Base-by-base conservation (phyloP, 192 early-diverging fungal species). In the Coemansia sp. region DNA sequence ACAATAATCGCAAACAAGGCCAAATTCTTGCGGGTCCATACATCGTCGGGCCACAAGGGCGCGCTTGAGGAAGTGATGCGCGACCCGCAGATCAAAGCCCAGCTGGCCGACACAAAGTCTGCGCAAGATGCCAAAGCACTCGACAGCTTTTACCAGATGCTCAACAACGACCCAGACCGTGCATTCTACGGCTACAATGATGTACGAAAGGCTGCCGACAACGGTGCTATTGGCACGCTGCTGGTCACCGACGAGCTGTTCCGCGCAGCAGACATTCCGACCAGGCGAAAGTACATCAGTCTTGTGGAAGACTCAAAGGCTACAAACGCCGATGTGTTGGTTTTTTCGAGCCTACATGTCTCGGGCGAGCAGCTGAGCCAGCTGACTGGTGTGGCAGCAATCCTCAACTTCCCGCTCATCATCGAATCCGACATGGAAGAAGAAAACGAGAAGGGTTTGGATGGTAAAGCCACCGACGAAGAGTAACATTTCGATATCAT, bases 321-420 rank as follows among this genome's bases (percentile, higher is more conserved):
- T 9, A 73, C 74, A 7, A 92, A 90, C 22, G 95, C 93, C 13
- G 86, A 87, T 34, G 91, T 93, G 6, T 83, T 91, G 66, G 85
- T 99, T 10, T 95, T 97, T 70, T 97, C 95, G 15, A 91, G 91
- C 60, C 71, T 97, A 59, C 97, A 99, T 70, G 91, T 93, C 0
- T 93, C 93, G 1, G 97, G 97, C 60, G 97, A 99, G 81, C 93
- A 97, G 75, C 83, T 99, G 14, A 89, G 87, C 67, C 94, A 97
- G 79, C 78, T 99, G 41, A 90, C 95, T 19, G 97, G 97, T 25
- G 92, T 99, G 7, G 97, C 97, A 10, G 93, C 94, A 5, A 93
- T 95, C 49, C 79, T 96, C 42, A 90, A 87, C 57, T 99, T 96
- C 60, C 93, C 95, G n/a, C 65, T 99, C 50, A 89, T 95, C 22